These are phyloP conservation scores for Caryopteris hybrid DNA, from an alignment of 305 asterid genomes.

Conservation along the genomic window DNA sequence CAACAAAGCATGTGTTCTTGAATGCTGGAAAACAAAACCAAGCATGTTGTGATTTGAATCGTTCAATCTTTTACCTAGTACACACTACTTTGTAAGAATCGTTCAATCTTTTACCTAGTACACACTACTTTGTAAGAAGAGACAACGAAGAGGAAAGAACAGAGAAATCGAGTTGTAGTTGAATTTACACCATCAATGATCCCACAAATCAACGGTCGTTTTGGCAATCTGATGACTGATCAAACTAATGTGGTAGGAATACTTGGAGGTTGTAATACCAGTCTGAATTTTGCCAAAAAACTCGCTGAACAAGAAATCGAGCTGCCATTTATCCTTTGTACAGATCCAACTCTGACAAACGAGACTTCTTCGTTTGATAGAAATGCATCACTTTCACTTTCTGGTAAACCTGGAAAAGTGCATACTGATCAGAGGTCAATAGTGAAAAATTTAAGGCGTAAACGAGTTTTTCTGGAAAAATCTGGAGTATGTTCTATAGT, in stretches of 20 bases:
- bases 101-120: constrained; percentile 24
- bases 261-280: constrained; percentile 49
- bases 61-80: constrained; percentile 26
- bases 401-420: constrained; percentile 13
- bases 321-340: constrained; percentile 50
- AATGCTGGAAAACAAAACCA: neutral
- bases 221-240: constrained; percentile 11
- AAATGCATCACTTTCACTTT: constrained; percentile 14
- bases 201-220: constrained; percentile 18
- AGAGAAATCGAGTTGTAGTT: constrained; percentile 26
- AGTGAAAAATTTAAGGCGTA: constrained; percentile 41
- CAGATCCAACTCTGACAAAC: constrained; percentile 47
- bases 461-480: constrained; percentile 50
- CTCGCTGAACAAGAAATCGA: constrained; percentile 33
- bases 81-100: constrained; percentile 20
- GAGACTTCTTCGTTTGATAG: constrained; percentile 33
- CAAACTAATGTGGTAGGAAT: constrained; percentile 49
- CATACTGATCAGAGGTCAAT: constrained; percentile 25
- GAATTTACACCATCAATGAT: constrained; percentile 31
- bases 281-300: constrained; percentile 43
- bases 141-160: constrained; percentile 23
- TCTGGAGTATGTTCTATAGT: constrained; percentile 61
- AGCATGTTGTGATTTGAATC: constrained; percentile 38
- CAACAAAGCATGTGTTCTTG: neutral
- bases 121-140: constrained; percentile 19